A percentile compares a stretch with the other conserved stretches of the same genome.
Conservation (phyloP, 176 grass and related monocot genomes). For the Hyparrhenia diplandra region DNA sequence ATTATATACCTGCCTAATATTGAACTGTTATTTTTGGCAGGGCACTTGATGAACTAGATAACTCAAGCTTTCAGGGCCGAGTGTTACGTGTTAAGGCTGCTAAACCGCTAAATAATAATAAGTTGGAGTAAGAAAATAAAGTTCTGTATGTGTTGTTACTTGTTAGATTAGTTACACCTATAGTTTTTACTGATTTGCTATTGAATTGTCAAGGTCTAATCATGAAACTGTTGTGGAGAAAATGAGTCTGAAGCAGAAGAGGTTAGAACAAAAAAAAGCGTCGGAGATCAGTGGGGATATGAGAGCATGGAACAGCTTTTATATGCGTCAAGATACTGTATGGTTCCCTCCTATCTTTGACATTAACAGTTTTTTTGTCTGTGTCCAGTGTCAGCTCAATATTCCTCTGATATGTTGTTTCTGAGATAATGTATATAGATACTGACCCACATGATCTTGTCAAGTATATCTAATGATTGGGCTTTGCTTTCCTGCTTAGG, state of each 20-base stretch:
- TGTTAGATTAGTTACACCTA: neutral
- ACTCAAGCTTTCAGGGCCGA: constrained; percentile 92
- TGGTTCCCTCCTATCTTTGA: constrained; percentile 15
- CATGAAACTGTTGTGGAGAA: constrained; percentile 41
- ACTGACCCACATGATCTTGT: neutral
- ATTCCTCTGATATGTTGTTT: neutral
- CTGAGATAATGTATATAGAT: neutral
- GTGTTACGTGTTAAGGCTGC: constrained; percentile 78
- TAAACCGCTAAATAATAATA: constrained; percentile 71
- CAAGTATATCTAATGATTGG: neutral
- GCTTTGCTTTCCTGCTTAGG: constrained; percentile 34
- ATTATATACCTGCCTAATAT: neutral
- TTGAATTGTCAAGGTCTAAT: constrained; percentile 53
- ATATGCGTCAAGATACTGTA: constrained; percentile 91
- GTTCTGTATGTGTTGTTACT: neutral
- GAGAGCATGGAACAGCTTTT: constrained; percentile 85
- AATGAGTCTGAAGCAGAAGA: constrained; percentile 78
- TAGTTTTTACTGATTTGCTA: constrained; percentile 11
- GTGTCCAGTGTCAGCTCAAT: neutral
- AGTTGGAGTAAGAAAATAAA: constrained; percentile 60
- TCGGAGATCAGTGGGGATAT: constrained; percentile 90
- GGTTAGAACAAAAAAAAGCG: constrained; percentile 72
- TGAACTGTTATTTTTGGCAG: constrained; percentile 29
- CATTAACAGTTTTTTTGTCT: neutral
- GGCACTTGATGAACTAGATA: constrained; percentile 92